Evolutionary conservation across 768 basidiomycete species (phyloP), one percentile per base, ranked within the genome.

Genomic region (Tephrocybe sp.): DNA sequence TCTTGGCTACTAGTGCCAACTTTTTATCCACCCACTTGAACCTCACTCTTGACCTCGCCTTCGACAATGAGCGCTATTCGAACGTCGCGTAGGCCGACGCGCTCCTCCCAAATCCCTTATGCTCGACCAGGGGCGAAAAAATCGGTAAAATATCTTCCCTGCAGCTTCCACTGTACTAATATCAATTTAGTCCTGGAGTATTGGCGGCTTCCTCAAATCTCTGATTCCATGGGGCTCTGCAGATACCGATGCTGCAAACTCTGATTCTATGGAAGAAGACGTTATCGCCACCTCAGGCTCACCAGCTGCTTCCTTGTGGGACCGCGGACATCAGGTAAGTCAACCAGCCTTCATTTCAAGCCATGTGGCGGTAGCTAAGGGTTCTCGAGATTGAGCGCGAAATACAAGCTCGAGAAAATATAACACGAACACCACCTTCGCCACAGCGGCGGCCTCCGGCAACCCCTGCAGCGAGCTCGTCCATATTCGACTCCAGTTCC

Each of bases 61-160:
- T 53, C 45, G 24, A 59, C 60, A 36, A 87, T 86, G 85, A 84
- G 84, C 60, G 82, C 76, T 33, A 68, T 79, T 59, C 77, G 85
- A 57, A 59, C 60, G 59, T 76, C 72, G 53, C 76, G 67, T 54
- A 58, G 46, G 55, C 58, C 56, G 62, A 37, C 72, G 70, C 59
- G 68, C 58, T 51, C 54, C n/a, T 52, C 66, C 30, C 70, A 80
- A n/a, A 76, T 74, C 2, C 87, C 87, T 0, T 89, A 89, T 63
- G 65, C 74, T 46, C 76, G 85, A 23, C 58, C 70, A 4, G 32
- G 56, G 28, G 38, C 63, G 51, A 65, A 76, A 70, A 79, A 82
- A 77, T 74, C 81, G 25, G 81, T 82, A 51, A 51, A 75, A 58
- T 30, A 26, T 21, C 33, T 32, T 48, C 28, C 48, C 42, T 39